Percentiles rank a stretch among this genome's conserved stretches.
These are phyloP conservation scores for Barbarea vulgaris DNA, from an alignment of 345 rosid genomes.

Conservation along the genomic window DNA sequence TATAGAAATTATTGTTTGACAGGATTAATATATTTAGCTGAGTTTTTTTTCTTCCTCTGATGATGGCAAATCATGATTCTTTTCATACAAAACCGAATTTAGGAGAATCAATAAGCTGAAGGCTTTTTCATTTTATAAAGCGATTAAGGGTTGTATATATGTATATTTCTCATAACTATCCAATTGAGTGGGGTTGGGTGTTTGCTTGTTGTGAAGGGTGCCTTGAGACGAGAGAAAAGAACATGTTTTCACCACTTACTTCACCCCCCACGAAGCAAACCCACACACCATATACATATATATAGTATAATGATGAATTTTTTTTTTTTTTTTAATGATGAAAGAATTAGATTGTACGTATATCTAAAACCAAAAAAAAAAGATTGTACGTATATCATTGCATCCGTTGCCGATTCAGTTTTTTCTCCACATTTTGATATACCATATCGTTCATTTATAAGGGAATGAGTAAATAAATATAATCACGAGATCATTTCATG, in stretches of 20 bases:
- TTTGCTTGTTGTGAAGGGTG: conserved; percentile 39
- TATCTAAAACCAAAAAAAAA: too few species aligned
- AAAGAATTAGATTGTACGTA: not conserved
- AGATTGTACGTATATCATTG: not conserved
- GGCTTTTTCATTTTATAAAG: not conserved
- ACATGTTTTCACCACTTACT: conserved; percentile 42
- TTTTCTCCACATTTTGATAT: not conserved
- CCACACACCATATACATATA: not conserved
- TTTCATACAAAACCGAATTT: not conserved
- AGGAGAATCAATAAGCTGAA: conserved; percentile 6
- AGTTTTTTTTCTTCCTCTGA: not conserved
- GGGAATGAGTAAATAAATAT: not conserved
- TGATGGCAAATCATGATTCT: conserved; percentile 21
- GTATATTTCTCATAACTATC: not conserved
- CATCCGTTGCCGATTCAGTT: not conserved
- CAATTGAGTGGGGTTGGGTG: conserved; percentile 30
- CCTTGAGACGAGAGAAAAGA: conserved; percentile 42
- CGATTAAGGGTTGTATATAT: not conserved
- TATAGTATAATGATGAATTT: not conserved
- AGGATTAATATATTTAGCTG: conserved; percentile 23
- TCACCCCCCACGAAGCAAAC: conserved; percentile 33
- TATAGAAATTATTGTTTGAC: conserved; percentile 8
- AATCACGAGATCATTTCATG: conserved; percentile 5
- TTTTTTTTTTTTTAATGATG: too few species aligned
- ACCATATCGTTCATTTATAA: not conserved